Percentiles rank a stretch among this genome's conserved stretches.
phyloP scores from a whole-genome alignment of 306 rosid species.

The Hylodesmum podocarpum region DNA sequence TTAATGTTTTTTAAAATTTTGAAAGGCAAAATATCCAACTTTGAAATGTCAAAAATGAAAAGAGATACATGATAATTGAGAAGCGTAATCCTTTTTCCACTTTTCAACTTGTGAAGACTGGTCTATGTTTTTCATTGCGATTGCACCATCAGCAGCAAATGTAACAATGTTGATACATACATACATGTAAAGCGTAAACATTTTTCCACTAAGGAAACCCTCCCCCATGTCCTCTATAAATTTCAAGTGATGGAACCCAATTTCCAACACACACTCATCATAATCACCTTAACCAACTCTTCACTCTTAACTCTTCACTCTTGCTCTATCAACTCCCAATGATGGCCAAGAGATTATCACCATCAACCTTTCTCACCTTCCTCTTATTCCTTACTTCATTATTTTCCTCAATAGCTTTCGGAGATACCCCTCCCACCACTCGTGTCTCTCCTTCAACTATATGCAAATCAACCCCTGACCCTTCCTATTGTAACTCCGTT shows the following conservation, averaged over 20 bases:
- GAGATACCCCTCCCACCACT: slow-evolving; percentile 23
- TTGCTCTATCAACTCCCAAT: background rate
- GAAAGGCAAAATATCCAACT: too few relatives aligned
- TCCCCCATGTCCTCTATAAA: background rate
- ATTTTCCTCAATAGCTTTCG: slow-evolving; percentile 15
- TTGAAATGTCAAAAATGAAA: too few relatives aligned
- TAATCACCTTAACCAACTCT: too few relatives aligned
- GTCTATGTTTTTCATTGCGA: background rate
- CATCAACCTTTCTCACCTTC: slow-evolving; percentile 21
- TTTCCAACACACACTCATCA: background rate
- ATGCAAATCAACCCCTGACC: slow-evolving; percentile 67
- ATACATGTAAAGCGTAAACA: background rate
- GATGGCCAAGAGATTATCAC: slow-evolving; percentile 32
- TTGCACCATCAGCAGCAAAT: background rate
- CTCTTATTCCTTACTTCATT: background rate
- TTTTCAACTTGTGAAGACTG: background rate
- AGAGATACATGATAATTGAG: background rate
- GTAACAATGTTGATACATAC: background rate
- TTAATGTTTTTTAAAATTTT: too few relatives aligned
- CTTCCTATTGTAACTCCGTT: slow-evolving; percentile 56
- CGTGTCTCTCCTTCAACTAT: slow-evolving; percentile 31
- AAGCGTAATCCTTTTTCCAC: background rate
- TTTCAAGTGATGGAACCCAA: background rate
- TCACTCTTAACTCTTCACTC: too few relatives aligned
- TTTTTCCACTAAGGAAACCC: background rate